Evolutionary conservation across 352 stramenopile genomes (phyloP).

Genomic region (Globisporangium lucens): DNA sequence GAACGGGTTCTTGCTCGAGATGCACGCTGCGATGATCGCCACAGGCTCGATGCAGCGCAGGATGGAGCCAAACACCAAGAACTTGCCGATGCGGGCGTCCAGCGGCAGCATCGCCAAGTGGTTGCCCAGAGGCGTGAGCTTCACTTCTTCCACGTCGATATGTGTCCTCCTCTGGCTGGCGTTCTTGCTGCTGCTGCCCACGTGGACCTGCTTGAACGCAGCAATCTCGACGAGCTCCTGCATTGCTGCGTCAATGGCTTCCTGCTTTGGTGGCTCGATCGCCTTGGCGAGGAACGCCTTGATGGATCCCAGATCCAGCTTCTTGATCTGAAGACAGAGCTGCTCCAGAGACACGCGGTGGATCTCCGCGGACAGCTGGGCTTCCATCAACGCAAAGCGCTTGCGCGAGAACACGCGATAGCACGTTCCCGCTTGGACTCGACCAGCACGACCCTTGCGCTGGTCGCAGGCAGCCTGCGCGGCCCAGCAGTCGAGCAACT

Average conservation of each 20-base stretch:
- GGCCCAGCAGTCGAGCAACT: constrained; percentile 81
- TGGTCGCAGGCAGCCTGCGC: constrained; percentile 80
- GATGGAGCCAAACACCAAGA: constrained; percentile 86
- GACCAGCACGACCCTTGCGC: constrained; percentile 77
- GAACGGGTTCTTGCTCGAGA: constrained; percentile 79
- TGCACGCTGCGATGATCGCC: constrained; percentile 77
- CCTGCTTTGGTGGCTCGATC: constrained; percentile 90
- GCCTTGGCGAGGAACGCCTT: constrained; percentile 69
- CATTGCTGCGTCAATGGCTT: constrained; percentile 91
- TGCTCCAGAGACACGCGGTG: constrained; percentile 85
- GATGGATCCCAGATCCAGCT: constrained; percentile 73
- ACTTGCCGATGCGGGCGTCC: constrained; percentile 86
- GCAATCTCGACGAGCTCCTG: constrained; percentile 88
- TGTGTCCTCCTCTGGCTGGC: constrained; percentile 13
- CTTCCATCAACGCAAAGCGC: constrained; percentile 57
- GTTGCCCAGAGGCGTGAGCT: constrained; percentile 92
- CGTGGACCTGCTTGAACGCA: constrained; percentile 57
- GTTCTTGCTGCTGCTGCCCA: constrained; percentile 8
- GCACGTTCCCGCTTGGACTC: constrained; percentile 74
- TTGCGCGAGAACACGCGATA: constrained; percentile 74
- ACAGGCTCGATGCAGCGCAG: constrained; percentile 81
- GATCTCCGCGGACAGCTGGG: constrained; percentile 84
- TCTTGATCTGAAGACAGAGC: constrained; percentile 87
- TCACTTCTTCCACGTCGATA: constrained; percentile 45
- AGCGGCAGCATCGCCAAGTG: constrained; percentile 81